These are phyloP conservation scores for Stachybotrys chlorohalonatus DNA, from an alignment of 2,329 filamentous ascomycete genomes.

Conservation along the genomic window DNA sequence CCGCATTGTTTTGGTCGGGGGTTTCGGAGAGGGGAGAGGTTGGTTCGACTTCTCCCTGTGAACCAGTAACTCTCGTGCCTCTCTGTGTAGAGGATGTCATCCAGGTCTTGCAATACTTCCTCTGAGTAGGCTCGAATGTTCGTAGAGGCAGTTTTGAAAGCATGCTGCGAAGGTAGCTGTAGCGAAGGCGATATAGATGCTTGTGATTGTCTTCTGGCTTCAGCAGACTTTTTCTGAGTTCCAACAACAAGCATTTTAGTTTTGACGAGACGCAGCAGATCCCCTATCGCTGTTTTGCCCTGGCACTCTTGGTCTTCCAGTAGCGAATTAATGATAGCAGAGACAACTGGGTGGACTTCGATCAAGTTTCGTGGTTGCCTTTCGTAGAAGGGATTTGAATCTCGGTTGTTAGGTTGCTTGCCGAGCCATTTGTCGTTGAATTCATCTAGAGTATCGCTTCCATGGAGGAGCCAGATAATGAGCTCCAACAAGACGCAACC, in stretches of 20 bases:
- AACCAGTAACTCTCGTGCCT: neutral
- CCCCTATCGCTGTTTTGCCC: neutral
- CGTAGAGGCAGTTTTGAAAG: neutral
- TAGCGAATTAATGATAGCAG: neutral
- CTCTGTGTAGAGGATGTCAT: neutral
- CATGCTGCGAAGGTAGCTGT: neutral
- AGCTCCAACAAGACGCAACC: constrained; percentile 20
- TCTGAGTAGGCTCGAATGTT: neutral
- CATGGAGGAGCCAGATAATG: constrained; percentile 17
- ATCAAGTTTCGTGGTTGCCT: neutral
- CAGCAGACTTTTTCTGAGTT: neutral
- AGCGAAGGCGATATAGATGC: neutral
- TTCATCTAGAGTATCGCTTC: constrained; percentile 1
- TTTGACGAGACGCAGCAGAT: neutral
- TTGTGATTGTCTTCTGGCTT: neutral
- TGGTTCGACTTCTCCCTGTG: neutral
- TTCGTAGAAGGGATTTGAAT: neutral
- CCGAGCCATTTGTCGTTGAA: constrained; percentile 2
- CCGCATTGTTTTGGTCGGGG: neutral
- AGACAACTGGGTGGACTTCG: neutral
- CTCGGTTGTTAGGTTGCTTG: neutral
- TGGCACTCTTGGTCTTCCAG: neutral
- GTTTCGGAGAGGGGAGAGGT: neutral
- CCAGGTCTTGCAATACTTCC: neutral
- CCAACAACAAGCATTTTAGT: neutral